phyloP scores from a whole-genome alignment of 225 moss, liverwort and hornwort species.

The Straminergon stramineum region DNA sequence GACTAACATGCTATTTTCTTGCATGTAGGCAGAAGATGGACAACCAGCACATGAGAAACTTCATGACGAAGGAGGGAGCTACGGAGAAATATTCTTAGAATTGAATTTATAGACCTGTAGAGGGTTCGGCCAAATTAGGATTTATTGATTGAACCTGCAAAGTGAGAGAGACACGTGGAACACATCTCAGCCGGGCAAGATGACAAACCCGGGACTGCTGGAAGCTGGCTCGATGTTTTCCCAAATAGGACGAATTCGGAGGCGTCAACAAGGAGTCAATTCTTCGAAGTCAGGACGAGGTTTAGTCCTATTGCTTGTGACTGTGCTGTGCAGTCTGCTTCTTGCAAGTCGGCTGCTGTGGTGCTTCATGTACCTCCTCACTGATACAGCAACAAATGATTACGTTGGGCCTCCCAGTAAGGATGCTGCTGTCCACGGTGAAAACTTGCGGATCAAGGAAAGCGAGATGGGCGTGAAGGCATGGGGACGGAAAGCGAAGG shows the following conservation, averaged over 20 bases:
- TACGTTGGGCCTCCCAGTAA: background rate
- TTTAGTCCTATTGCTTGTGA: conserved; percentile 4
- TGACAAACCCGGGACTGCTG: conserved; percentile 20
- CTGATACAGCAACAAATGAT: background rate
- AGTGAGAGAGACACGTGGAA: background rate
- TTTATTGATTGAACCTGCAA: background rate
- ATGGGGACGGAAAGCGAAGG: conserved; percentile 1
- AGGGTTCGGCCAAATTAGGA: background rate
- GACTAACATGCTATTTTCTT: background rate
- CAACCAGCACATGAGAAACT: background rate
- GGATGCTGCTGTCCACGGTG: background rate
- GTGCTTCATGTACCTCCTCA: conserved; percentile 21
- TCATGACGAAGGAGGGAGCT: background rate
- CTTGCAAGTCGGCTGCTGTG: conserved; percentile 25
- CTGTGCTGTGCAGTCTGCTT: conserved; percentile 4
- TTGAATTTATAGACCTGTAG: background rate
- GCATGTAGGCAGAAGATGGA: background rate
- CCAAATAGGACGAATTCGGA: conserved; percentile 17
- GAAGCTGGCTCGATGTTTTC: conserved; percentile 4
- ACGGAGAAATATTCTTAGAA: background rate
- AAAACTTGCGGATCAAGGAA: background rate
- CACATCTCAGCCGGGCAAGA: background rate
- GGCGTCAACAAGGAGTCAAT: conserved; percentile 5
- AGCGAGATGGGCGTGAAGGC: background rate
- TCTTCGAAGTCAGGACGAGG: conserved; percentile 11